Conservation (phyloP, 2,329 filamentous ascomycete species). For the Sphaerulina vaccinii region DNA sequence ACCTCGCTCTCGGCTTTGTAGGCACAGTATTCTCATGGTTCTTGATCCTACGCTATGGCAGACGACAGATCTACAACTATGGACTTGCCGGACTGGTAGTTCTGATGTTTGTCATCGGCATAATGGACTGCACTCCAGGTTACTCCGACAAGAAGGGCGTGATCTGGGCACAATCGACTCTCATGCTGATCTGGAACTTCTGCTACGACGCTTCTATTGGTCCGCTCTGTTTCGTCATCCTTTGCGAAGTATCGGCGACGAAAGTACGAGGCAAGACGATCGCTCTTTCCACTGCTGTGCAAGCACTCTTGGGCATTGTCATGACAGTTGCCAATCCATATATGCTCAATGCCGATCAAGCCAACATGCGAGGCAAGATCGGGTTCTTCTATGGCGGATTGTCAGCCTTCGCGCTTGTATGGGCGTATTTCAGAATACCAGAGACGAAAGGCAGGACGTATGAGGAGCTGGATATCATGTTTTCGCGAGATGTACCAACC, state of each 20-base stretch:
- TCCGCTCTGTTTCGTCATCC: constrained; percentile 42
- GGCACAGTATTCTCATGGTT: constrained; percentile 46
- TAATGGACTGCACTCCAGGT: constrained; percentile 41
- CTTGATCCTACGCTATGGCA: constrained; percentile 40
- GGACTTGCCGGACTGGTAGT: constrained; percentile 39
- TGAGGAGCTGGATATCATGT: constrained; percentile 47
- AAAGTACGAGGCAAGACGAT: constrained; percentile 42
- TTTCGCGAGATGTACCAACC: constrained; percentile 38
- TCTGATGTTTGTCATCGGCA: constrained; percentile 41
- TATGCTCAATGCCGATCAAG: constrained; percentile 44
- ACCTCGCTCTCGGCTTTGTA: constrained; percentile 44
- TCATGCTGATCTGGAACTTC: constrained; percentile 41
- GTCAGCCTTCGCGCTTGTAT: constrained; percentile 36
- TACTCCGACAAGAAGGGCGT: constrained; percentile 31
- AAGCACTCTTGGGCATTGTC: constrained; percentile 42
- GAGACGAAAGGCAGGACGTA: constrained; percentile 45
- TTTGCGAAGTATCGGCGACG: constrained; percentile 41
- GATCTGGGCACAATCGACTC: constrained; percentile 44
- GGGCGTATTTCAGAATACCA: constrained; percentile 42
- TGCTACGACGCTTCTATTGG: constrained; percentile 41
- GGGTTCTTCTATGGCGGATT: constrained; percentile 45
- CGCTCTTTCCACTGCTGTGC: constrained; percentile 41
- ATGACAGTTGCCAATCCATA: constrained; percentile 42
- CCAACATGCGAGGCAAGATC: constrained; percentile 42
- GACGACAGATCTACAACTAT: constrained; percentile 42